These are phyloP conservation scores for Peziza echinospora DNA, from an alignment of 495 filamentous ascomycete species.

Conservation along the genomic window DNA sequence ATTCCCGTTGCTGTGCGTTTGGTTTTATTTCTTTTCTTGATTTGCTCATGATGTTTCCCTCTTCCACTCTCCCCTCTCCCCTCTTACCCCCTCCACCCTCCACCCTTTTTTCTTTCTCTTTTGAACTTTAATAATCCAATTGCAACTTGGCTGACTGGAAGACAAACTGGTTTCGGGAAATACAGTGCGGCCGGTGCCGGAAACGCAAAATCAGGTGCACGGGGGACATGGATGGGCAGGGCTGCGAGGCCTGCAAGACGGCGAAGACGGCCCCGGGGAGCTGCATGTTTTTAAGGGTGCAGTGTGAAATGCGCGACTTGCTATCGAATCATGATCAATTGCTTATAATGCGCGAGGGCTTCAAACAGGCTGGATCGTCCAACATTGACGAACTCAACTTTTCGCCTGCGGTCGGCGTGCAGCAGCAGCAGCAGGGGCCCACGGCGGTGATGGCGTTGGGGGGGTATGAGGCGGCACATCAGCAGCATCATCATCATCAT, in stretches of 20 bases:
- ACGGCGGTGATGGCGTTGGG: not conserved
- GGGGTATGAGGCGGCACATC: not conserved
- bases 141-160: slow-evolving; percentile 1
- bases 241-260: slow-evolving; percentile 64
- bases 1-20: slow-evolving; percentile 19
- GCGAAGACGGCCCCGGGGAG: slow-evolving; percentile 28
- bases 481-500: not conserved
- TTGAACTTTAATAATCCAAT: too few relatives aligned
- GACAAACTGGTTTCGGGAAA: not conserved
- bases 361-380: not conserved
- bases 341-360: not conserved
- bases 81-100: too few relatives aligned
- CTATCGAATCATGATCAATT: slow-evolving; percentile 10
- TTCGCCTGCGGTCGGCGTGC: not conserved
- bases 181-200: slow-evolving; percentile 70
- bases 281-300: slow-evolving; percentile 19
- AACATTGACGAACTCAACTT: not conserved
- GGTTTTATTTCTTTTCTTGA: not conserved
- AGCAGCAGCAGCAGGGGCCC: not conserved
- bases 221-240: slow-evolving; percentile 53
- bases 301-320: slow-evolving; percentile 17
- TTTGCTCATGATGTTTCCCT: too few relatives aligned
- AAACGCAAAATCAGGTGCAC: slow-evolving; percentile 94
- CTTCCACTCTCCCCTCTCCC: not conserved
- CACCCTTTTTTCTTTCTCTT: too few relatives aligned